phyloP scores from a whole-genome alignment of 768 basidiomycete species.

The Suillus tomentosus region DNA sequence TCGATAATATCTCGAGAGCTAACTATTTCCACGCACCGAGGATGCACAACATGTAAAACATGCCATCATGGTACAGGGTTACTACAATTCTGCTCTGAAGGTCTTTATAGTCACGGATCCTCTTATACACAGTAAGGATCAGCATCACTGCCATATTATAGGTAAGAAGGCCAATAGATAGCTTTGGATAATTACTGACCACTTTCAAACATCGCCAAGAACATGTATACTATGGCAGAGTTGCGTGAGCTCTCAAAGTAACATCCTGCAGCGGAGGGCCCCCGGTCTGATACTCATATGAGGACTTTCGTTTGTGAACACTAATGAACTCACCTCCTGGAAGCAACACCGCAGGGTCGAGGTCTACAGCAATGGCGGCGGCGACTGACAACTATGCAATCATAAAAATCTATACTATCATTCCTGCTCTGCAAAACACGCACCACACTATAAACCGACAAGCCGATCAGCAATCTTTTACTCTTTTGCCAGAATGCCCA shows the following conservation, averaged over 20 bases:
- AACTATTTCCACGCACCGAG: slow-evolving; percentile 11
- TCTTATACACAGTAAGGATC: slow-evolving; percentile 3
- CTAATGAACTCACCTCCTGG: no score
- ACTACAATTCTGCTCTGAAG: slow-evolving; percentile 5
- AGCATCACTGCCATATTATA: not conserved
- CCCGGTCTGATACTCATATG: no score
- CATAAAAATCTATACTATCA: no score
- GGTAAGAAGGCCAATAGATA: not conserved
- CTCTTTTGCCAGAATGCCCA: slow-evolving; percentile 13
- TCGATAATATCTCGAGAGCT: not conserved
- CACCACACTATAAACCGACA: slow-evolving; percentile 15
- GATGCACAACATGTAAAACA: slow-evolving; percentile 22
- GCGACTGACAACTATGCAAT: no score
- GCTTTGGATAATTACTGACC: not conserved
- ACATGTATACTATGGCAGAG: no score
- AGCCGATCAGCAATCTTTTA: slow-evolving; percentile 14
- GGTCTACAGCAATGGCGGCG: no score
- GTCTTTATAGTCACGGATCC: not conserved
- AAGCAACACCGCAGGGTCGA: no score
- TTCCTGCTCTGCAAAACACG: not conserved
- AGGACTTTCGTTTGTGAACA: no score
- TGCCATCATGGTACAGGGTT: slow-evolving; percentile 18
- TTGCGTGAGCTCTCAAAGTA: no score
- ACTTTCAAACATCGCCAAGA: not conserved
- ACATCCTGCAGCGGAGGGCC: no score